Evolutionary conservation across 352 stramenopile species (phyloP), one percentile per base, ranked within the genome.

Genomic region (Phytophthora tubulina): DNA sequence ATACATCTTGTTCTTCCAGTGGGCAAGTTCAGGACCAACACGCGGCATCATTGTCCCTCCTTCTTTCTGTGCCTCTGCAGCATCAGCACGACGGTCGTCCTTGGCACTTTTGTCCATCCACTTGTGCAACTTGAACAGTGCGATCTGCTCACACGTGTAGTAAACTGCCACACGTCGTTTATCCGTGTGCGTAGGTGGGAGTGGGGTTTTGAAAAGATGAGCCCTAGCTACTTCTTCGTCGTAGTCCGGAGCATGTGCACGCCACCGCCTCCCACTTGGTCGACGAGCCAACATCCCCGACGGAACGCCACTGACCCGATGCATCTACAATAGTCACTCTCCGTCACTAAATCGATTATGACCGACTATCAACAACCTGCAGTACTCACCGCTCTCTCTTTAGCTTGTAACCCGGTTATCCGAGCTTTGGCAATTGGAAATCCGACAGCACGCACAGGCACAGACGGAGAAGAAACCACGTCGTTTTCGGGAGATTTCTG

Each of bases 111-210:
- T 78, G 9, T 92, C 81, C 44, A 90, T 81, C 82, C 82, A 91
- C 50, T 91, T 92, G 52, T 88, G 75, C 51, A 93, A 61, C 58
- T 92, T 92, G 55, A 94, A 93, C 9, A 95, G 66, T 13, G 69
- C 74, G 33, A 95, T 82, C 50, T 82, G 82, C 44, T 94, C 84
- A 57, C 86, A 92, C 33, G 82, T 88, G 63, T 85, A 93, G 56
- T 93, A 93, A 33, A 84, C 79, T 1, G 82, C 81, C 11, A 90
- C 79, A 46, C 86, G 81, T n/a, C 73, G 70, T 59, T 82, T 89
- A 32, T 75, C 70, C 1, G 60, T 60, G 49, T 84, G 72, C 1
- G 68, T 82, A 9, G 79, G 80, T 31, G 38, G 64, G 42, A 80
- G 35, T 46, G 75, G 76, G 48, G 75, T 63, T 33, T 74, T 75